phyloP scores from a whole-genome alignment of 371 early-diverging fungal species.

The Mucor ambiguus region DNA sequence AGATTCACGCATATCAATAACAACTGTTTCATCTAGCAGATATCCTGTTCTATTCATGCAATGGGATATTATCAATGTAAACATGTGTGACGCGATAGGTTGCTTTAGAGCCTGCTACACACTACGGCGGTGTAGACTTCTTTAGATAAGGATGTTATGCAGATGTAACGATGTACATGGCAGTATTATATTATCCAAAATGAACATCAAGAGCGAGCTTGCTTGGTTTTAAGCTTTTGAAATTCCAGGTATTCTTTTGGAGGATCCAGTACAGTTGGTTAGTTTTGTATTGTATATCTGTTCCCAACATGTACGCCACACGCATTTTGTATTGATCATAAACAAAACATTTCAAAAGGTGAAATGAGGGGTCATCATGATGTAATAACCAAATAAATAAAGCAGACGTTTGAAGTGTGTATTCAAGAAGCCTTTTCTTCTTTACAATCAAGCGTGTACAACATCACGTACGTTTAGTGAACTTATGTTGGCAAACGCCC shows the following conservation, averaged over 20 bases:
- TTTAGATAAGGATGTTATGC: not conserved
- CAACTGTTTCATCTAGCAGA: not conserved
- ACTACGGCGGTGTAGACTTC: not conserved
- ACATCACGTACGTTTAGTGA: not conserved
- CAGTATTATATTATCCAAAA: not conserved
- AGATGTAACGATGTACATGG: not conserved
- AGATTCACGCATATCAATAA: not conserved
- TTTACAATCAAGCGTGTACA: not conserved
- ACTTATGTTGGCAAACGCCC: not conserved
- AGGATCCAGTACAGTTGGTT: not conserved
- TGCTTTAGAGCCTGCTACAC: not conserved
- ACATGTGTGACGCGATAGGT: not conserved
- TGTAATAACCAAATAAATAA: not conserved
- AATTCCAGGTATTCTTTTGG: not conserved
- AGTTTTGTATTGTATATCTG: not conserved
- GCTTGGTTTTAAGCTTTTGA: not conserved
- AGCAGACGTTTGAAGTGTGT: not conserved
- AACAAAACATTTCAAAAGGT: not conserved
- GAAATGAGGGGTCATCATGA: not conserved
- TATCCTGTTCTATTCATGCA: not conserved
- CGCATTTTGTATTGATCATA: not conserved
- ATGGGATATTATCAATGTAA: not conserved
- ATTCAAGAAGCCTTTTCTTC: not conserved
- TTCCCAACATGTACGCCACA: not conserved
- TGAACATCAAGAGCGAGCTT: not conserved